Conservation (phyloP, 2,329 filamentous ascomycete species). For the Aschersonia sp. region DNA sequence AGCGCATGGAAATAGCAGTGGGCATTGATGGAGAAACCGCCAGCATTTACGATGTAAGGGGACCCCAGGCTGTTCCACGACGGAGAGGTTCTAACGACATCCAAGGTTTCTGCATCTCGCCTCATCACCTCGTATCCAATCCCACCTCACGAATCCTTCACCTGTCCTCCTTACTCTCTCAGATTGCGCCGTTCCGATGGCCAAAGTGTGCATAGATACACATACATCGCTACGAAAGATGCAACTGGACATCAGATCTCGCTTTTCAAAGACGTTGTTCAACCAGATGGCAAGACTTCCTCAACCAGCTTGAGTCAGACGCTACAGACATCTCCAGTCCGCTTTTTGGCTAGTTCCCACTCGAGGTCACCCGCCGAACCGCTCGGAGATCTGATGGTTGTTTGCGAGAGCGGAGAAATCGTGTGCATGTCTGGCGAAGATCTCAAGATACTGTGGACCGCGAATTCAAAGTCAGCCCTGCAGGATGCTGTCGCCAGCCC, state of each 20-base stretch:
- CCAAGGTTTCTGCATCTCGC: slow-evolving; percentile 42
- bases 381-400: slow-evolving; percentile 30
- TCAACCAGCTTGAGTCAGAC: slow-evolving; percentile 32
- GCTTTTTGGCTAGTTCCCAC: slow-evolving; percentile 19
- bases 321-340: slow-evolving; percentile 22
- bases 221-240: slow-evolving; percentile 42
- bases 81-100: slow-evolving; percentile 1
- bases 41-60: slow-evolving; percentile 48
- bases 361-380: slow-evolving; percentile 10
- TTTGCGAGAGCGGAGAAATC: slow-evolving; percentile 47
- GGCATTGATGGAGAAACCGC: slow-evolving; percentile 51
- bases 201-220: slow-evolving; percentile 39
- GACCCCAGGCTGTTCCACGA: background rate
- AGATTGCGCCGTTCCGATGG: slow-evolving; percentile 32
- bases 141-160: slow-evolving; percentile 48
- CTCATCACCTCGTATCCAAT: slow-evolving; percentile 53
- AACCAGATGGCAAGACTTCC: slow-evolving; percentile 33
- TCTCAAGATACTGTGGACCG: slow-evolving; percentile 18
- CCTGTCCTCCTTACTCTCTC: slow-evolving; percentile 45
- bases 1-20: slow-evolving; percentile 47
- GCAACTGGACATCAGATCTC: slow-evolving; percentile 34
- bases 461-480: slow-evolving; percentile 17
- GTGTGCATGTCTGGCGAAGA: slow-evolving; percentile 43
- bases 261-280: slow-evolving; percentile 42
- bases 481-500: slow-evolving; percentile 18